Evolutionary conservation across 179 eudicot genomes (phyloP).

Genomic region (Spinacia oleracea): DNA sequence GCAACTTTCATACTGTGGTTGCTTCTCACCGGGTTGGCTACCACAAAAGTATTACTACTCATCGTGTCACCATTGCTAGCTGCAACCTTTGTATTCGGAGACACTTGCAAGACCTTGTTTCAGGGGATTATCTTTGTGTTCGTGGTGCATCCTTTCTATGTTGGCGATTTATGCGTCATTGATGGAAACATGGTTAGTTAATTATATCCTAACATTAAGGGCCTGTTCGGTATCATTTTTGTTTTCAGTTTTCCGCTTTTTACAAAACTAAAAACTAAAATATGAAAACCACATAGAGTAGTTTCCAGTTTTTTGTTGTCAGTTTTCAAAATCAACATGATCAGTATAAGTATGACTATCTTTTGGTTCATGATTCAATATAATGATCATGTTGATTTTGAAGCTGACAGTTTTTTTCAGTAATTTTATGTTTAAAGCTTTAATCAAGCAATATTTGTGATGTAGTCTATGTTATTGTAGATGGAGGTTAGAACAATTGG

Average conservation of each 20-base stretch:
- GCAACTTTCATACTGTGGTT: slow-evolving; percentile 21
- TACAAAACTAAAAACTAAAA: too few species aligned
- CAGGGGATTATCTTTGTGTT: slow-evolving; percentile 28
- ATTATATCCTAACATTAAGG: not conserved
- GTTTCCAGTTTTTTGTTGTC: too few species aligned
- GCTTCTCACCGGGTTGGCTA: slow-evolving; percentile 20
- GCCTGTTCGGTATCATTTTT: too few species aligned
- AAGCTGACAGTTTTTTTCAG: not conserved
- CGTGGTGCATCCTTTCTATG: slow-evolving; percentile 27
- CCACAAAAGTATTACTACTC: slow-evolving; percentile 15
- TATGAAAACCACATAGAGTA: too few species aligned
- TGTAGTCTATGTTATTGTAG: not conserved
- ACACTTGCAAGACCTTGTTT: slow-evolving; percentile 18
- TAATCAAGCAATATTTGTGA: not conserved
- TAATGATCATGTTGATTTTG: too few species aligned
- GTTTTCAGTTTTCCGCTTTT: too few species aligned
- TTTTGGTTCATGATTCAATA: too few species aligned
- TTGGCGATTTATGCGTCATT: slow-evolving; percentile 33
- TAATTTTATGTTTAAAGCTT: not conserved
- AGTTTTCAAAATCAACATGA: too few species aligned
- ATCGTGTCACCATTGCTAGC: slow-evolving; percentile 27
- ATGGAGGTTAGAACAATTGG: slow-evolving; percentile 22
- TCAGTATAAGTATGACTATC: too few species aligned
- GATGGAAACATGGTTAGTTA: slow-evolving; percentile 24
- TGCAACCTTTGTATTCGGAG: slow-evolving; percentile 25